These are phyloP conservation scores for Mortierella claussenii DNA, from an alignment of 192 early-diverging fungal genomes.

Conservation along the genomic window DNA sequence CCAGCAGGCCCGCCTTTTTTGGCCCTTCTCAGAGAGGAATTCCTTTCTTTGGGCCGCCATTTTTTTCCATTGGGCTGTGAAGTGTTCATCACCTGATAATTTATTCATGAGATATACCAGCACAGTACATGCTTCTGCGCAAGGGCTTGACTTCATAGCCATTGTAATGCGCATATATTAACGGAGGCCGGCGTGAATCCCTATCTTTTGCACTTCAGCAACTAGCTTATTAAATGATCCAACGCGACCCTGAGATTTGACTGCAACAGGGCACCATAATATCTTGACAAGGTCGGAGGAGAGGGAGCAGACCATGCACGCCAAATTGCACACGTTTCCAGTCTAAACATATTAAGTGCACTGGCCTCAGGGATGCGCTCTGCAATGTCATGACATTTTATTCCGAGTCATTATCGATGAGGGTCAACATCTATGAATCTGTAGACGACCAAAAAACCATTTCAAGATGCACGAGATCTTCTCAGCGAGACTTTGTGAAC, in stretches of 20 bases:
- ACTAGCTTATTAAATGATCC: conserved; percentile 58
- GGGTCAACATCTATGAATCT: conserved; percentile 66
- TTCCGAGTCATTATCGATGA: conserved; percentile 67
- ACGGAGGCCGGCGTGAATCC: too few relatives aligned
- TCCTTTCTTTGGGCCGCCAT: too few relatives aligned
- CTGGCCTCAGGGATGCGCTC: conserved; percentile 34
- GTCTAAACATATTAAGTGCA: conserved; percentile 33
- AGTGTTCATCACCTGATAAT: too few relatives aligned
- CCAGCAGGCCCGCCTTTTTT: too few relatives aligned
- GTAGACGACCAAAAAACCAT: conserved; percentile 37
- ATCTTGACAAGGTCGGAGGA: conserved; percentile 56
- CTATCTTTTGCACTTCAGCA: too few relatives aligned
- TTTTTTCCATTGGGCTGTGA: too few relatives aligned
- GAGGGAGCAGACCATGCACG: conserved; percentile 66
- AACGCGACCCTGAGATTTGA: conserved; percentile 60
- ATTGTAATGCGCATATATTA: too few relatives aligned
- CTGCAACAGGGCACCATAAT: conserved; percentile 53
- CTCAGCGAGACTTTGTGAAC: conserved; percentile 22
- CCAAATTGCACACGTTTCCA: conserved; percentile 56
- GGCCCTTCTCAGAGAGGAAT: too few relatives aligned
- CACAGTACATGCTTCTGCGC: too few relatives aligned
- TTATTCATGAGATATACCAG: too few relatives aligned
- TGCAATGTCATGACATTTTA: conserved; percentile 50
- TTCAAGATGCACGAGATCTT: conserved; percentile 34
- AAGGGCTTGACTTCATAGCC: too few relatives aligned